These are phyloP conservation scores for Podila horticola DNA, from an alignment of 192 early-diverging fungal genomes.

Conservation along the genomic window DNA sequence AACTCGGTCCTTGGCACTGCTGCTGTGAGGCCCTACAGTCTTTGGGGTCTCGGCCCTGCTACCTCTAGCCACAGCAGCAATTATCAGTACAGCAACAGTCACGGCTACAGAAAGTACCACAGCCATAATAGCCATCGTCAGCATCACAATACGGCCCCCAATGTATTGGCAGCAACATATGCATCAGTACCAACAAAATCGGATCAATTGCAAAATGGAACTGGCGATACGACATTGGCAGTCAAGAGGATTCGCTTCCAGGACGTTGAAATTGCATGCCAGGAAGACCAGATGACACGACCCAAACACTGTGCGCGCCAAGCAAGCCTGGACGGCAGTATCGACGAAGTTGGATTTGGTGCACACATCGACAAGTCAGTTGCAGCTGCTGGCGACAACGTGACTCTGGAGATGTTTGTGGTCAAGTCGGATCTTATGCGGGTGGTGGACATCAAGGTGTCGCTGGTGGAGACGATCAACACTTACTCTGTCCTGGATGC, in stretches of 20 bases:
- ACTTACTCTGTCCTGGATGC: slow-evolving; percentile 29
- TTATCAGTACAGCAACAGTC: slow-evolving; percentile 5
- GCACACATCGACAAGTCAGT: slow-evolving; percentile 49
- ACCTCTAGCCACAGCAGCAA: slow-evolving; percentile 11
- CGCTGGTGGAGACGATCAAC: slow-evolving; percentile 39
- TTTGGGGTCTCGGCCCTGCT: slow-evolving; percentile 40
- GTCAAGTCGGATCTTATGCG: slow-evolving; percentile 48
- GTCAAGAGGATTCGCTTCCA: not conserved
- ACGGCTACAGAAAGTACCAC: slow-evolving; percentile 19
- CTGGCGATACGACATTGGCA: not conserved
- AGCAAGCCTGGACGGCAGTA: slow-evolving; percentile 8
- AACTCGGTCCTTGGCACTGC: slow-evolving; percentile 47
- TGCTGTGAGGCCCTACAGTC: slow-evolving; percentile 33
- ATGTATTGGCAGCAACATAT: too few relatives aligned
- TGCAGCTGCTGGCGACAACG: slow-evolving; percentile 33
- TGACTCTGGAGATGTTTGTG: slow-evolving; percentile 45
- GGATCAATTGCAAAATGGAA: not conserved
- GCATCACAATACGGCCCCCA: not conserved
- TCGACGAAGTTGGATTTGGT: slow-evolving; percentile 48
- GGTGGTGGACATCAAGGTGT: slow-evolving; percentile 49
- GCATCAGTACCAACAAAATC: too few relatives aligned
- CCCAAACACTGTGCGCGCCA: not conserved
- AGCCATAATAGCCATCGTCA: not conserved
- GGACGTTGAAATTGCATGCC: not conserved
- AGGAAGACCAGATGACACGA: not conserved